Evolutionary conservation across 257 asterid species (phyloP).

Genomic region (Nicotiana obtusifolia): DNA sequence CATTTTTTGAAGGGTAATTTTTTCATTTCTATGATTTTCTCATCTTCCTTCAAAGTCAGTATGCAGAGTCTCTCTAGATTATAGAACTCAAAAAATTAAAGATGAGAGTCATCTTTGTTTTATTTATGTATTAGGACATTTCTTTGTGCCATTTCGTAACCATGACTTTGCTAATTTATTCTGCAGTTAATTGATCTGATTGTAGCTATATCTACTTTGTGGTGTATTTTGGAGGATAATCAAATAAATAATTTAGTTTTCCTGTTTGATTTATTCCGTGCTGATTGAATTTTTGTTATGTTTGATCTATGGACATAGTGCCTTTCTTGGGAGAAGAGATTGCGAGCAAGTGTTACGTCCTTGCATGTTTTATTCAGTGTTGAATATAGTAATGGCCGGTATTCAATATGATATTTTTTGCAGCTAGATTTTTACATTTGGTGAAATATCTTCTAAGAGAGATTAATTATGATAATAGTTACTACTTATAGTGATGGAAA

Average conservation of each 20-base stretch:
- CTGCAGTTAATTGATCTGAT: constrained; percentile 13
- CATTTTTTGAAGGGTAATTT: no score
- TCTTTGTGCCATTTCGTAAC: neutral
- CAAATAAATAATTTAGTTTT: neutral
- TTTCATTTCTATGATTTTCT: no score
- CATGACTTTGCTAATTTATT: constrained; percentile 15
- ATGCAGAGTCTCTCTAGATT: neutral
- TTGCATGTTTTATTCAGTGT: neutral
- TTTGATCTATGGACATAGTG: neutral
- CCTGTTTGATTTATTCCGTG: neutral
- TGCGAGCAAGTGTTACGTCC: neutral
- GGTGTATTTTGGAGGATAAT: neutral
- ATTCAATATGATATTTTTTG: neutral
- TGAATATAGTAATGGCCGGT: neutral
- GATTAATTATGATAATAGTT: no score
- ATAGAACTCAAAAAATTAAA: neutral
- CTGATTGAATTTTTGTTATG: neutral
- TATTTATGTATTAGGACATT: constrained; percentile 11
- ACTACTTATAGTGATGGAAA: no score
- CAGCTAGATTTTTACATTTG: neutral
- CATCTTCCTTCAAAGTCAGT: neutral
- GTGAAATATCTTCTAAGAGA: neutral
- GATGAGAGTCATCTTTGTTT: constrained; percentile 14
- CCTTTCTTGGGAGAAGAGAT: neutral
- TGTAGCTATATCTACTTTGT: constrained; percentile 20